Evolutionary conservation across 108 stramenopile species (phyloP).

Genomic region (Cylindrotheca closterium): DNA sequence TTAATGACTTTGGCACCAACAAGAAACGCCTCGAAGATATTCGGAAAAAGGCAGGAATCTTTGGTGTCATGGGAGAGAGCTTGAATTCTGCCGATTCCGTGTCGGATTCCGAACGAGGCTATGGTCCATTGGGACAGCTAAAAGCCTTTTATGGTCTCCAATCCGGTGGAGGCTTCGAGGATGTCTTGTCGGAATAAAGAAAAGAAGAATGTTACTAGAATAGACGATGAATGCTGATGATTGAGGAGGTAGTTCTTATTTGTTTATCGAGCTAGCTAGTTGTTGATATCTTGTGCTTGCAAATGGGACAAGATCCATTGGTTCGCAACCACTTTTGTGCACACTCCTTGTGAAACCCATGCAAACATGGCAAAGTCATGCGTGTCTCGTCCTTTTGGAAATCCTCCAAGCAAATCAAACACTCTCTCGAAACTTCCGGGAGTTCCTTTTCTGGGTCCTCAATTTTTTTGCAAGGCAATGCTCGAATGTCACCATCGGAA

Average conservation of each 20-base stretch:
- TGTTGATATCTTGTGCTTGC: slow-evolving; percentile 47
- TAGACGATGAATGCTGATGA: no score
- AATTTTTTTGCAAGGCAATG: slow-evolving; percentile 39
- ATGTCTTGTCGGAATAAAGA: slow-evolving; percentile 58
- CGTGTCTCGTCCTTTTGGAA: slow-evolving; percentile 69
- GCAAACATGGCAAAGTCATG: slow-evolving; percentile 78
- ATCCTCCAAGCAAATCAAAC: slow-evolving; percentile 86
- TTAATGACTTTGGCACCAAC: slow-evolving; percentile 64
- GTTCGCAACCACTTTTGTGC: slow-evolving; percentile 79
- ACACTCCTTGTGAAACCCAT: slow-evolving; percentile 85
- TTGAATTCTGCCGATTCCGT: slow-evolving; percentile 31
- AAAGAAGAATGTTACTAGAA: no score
- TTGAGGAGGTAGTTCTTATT: no score
- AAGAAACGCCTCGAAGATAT: slow-evolving; percentile 64
- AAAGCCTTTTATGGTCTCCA: slow-evolving; percentile 89
- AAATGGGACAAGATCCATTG: slow-evolving; percentile 76
- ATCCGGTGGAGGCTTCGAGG: slow-evolving; percentile 75
- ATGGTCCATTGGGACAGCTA: slow-evolving; percentile 67
- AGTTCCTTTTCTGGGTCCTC: slow-evolving; percentile 26
- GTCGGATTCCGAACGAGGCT: slow-evolving; percentile 45
- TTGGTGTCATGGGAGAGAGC: slow-evolving; percentile 78
- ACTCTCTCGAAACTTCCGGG: slow-evolving; percentile 58
- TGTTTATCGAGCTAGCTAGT: no score
- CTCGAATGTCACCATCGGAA: slow-evolving; percentile 35
- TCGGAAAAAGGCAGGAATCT: slow-evolving; percentile 55